Conservation (phyloP, 331 rosid genomes). For the Erythrophleum ivorense region DNA sequence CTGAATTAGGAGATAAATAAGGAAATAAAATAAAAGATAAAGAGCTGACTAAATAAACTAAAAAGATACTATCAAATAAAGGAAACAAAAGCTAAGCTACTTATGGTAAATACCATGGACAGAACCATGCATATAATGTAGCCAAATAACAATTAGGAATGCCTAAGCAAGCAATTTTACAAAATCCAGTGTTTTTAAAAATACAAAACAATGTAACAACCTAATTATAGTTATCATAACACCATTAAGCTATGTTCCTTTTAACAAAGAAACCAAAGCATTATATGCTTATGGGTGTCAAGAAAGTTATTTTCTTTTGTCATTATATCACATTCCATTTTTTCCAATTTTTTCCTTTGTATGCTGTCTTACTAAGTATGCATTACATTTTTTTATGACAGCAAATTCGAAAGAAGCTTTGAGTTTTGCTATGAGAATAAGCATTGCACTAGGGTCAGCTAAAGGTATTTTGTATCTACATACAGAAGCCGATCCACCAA, state of each 20-base stretch:
- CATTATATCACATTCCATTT: background rate
- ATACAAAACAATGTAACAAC: background rate
- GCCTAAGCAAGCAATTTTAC: background rate
- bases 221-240: background rate
- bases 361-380: background rate
- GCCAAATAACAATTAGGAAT: background rate
- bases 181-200: background rate
- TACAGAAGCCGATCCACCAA: constrained; percentile 95
- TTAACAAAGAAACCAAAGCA: background rate
- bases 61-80: no score
- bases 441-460: constrained; percentile 79
- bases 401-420: constrained; percentile 60
- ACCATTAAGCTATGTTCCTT: background rate
- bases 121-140: background rate
- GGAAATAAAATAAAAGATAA: no score
- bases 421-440: constrained; percentile 69
- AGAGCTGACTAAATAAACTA: no score
- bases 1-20: no score
- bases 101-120: background rate
- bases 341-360: background rate
- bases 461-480: constrained; percentile 94
- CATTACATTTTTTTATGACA: constrained; percentile 42
- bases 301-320: background rate
- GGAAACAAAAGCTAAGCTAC: background rate
- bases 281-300: background rate